phyloP scores from a whole-genome alignment of 2,329 filamentous ascomycete species.

The Trichoderma sp. region DNA sequence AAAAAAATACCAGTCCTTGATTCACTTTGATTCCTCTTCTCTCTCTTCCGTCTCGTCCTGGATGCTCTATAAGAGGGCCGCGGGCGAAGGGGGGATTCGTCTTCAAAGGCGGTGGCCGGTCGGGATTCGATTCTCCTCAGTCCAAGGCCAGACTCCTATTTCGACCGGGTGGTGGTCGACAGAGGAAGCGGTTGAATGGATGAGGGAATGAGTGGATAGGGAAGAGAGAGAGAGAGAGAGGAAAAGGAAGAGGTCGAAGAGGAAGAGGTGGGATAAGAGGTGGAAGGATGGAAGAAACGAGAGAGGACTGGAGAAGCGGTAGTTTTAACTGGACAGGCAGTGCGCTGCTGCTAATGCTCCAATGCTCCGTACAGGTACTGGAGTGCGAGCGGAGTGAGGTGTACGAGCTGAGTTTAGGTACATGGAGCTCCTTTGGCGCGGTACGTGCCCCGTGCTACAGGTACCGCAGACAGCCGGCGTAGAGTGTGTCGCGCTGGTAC shows the following conservation, averaged over 20 bases:
- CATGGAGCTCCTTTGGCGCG: not conserved
- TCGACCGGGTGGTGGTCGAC: constrained; percentile 43
- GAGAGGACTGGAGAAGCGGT: constrained; percentile 60
- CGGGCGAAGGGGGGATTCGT: constrained; percentile 30
- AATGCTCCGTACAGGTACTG: constrained; percentile 3
- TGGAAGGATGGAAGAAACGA: constrained; percentile 58
- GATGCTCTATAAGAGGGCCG: constrained; percentile 36
- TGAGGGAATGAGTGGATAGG: constrained; percentile 59
- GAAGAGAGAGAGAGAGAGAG: constrained; percentile 45
- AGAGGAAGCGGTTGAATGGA: constrained; percentile 55
- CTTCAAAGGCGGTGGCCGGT: constrained; percentile 36
- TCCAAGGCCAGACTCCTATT: constrained; percentile 39
- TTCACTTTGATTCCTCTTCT: constrained; percentile 37
- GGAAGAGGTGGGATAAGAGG: constrained; percentile 50
- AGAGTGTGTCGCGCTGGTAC: not conserved
- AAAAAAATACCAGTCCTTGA: constrained; percentile 46
- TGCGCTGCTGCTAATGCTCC: not conserved
- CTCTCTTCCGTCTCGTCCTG: constrained; percentile 36
- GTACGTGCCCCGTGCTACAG: constrained; percentile 14
- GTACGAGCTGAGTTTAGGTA: constrained; percentile 27
- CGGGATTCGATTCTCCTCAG: constrained; percentile 41
- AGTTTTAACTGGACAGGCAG: constrained; percentile 43
- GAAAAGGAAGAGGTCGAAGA: constrained; percentile 39
- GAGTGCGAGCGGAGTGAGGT: constrained; percentile 15
- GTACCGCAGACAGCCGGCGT: not conserved